These are phyloP conservation scores for Clarireedia paspali DNA, from an alignment of 2,329 filamentous ascomycete species.

Conservation along the genomic window DNA sequence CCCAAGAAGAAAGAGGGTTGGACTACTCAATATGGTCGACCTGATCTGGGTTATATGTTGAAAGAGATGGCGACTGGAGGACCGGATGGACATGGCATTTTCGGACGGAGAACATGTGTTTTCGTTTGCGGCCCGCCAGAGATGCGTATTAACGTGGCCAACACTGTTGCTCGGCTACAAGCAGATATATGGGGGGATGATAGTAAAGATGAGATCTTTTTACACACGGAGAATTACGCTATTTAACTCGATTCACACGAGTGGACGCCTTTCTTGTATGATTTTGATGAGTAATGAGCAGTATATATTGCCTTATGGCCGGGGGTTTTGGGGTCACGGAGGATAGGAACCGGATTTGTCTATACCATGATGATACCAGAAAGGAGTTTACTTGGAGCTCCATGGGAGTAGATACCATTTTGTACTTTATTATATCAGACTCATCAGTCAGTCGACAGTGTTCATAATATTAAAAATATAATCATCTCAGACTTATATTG, in stretches of 20 bases:
- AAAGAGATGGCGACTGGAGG: constrained; percentile 72
- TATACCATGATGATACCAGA: neutral
- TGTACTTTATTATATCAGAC: constrained; percentile 5
- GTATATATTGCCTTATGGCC: neutral
- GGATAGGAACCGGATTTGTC: neutral
- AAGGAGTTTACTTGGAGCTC: neutral
- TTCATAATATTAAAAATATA: constrained; percentile 3
- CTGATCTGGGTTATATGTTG: constrained; percentile 81
- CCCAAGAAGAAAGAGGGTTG: constrained; percentile 70
- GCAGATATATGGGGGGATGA: constrained; percentile 73
- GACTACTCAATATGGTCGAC: constrained; percentile 87
- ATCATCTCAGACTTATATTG: neutral
- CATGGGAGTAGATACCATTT: neutral
- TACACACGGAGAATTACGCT: constrained; percentile 94
- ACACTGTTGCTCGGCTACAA: constrained; percentile 75
- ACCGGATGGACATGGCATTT: constrained; percentile 55
- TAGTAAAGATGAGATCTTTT: constrained; percentile 78
- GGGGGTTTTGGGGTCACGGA: neutral
- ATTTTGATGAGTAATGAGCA: neutral
- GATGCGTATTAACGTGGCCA: constrained; percentile 85
- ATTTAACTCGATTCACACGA: constrained; percentile 41
- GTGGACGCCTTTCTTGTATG: neutral
- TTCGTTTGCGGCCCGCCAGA: constrained; percentile 86
- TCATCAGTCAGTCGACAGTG: neutral
- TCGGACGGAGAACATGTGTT: constrained; percentile 76